Evolutionary conservation across 345 rosid genomes (phyloP), one percentile per base, ranked within the genome.

Genomic region (Moringa oleifera): DNA sequence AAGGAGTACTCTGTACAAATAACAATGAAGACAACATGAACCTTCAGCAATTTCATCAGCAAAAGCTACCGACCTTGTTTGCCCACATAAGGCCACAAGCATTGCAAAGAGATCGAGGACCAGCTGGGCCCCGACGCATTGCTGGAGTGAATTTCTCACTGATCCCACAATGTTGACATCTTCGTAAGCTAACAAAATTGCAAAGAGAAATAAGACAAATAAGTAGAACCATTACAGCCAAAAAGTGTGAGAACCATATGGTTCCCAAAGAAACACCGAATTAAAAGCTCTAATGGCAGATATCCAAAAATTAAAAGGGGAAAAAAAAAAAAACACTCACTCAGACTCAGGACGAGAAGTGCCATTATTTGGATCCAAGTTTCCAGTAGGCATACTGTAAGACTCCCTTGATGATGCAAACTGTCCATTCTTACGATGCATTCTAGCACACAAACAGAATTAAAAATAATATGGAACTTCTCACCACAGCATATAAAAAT

Each of bases 31-130:
- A 57, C 2, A 16, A 51, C 53, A 45, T 57, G 16, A 11, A 63
- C 36, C 12, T 19, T 6, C 25, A 71, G 25, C 37, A 55, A 62
- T n/a, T 13, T 49, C 15, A 24, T 1, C 0, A 57, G 19, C 19
- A 23, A 17, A 10, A 17, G 28, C 46, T 16, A 55, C 68, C 51
- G 4, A 74, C 79, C 75, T 75, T 75, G 63, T 75, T 75, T 20
- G 75, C 79, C 79, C 79, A 75, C 72, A 67, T 75, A 60, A 75
- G 79, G 57, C 79, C 75, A 46, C 79, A 75, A 20, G 79, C 79
- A 67, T 75, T 75, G 63, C 79, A 75, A 59, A 75, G 79, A 24
- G 79, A 66, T 71, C 75, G 63, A 6, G 75, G 79, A 51, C 79
- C 75, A 67, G 67, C 72, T 51, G 79, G 79, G 6, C 79, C 79